Evolutionary conservation across 202 grass and related monocot genomes (phyloP), one percentile per base, ranked within the genome.

Genomic region (Hordeum pubiflorum): DNA sequence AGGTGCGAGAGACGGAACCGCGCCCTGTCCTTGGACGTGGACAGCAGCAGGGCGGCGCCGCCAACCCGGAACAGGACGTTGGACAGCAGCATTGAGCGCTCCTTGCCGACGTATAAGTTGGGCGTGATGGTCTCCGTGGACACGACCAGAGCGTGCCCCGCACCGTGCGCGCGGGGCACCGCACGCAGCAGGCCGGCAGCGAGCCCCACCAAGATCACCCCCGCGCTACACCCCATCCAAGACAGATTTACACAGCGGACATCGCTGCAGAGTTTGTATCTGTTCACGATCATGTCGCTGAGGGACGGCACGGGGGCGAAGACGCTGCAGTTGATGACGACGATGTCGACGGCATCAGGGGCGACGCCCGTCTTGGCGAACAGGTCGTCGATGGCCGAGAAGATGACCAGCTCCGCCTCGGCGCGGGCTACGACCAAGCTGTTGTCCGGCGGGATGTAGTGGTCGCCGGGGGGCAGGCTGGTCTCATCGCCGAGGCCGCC

Each of bases 221-320:
- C 82, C 0, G 86, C 91, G 39, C 88, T 93, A 59, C 91, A 93
- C 24, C 91, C 91, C 88, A 93, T 93, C 26, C 91, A 88, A 0
- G 88, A 65, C 4, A 93, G 38, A 21, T 93, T 82, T 52, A 84
- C 80, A 72, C 9, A 72, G 2, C 72, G 46, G 50, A 91, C 20
- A 67, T 93, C 79, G 10, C 50, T 66, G 0, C 88, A 80, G 18
- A 93, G 83, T 41, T 79, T 86, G 80, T 88, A 91, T 68, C 77
- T 88, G 72, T 82, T 84, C 15, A 93, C 54, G 6, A 93, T 63
- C 88, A 91, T 88, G 41, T 81, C 88, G 33, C 55, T 36, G 11
- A 93, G 57, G 4, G 88, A 93, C 3, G 91, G 91, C 11, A 69
- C 88, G 8, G 91, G 91, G 12, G 17, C 52, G 85, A 93, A 93